Percentiles rank a stretch among this genome's conserved stretches.
phyloP scores from a whole-genome alignment of 345 rosid species.

The Ceriops tagal region DNA sequence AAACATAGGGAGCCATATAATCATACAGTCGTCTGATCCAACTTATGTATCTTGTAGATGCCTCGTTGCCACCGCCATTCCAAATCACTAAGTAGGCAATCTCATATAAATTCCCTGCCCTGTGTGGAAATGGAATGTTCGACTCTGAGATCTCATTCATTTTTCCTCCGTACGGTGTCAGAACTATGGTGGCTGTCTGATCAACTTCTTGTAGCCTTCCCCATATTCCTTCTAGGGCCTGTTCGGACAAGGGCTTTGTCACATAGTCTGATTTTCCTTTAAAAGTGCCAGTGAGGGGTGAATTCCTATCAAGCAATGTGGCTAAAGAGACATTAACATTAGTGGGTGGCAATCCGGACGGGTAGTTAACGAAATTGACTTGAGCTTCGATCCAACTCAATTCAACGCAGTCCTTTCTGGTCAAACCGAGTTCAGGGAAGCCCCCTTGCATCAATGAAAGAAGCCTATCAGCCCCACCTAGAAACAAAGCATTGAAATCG shows the following conservation, averaged over 20 bases:
- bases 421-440: slow-evolving; percentile 7
- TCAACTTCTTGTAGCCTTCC: slow-evolving; percentile 1
- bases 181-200: not conserved
- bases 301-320: not conserved
- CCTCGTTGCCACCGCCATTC: slow-evolving; percentile 3
- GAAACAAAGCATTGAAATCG: not conserved
- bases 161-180: slow-evolving; percentile 18
- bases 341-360: not conserved
- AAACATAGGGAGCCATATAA: slow-evolving; percentile 15
- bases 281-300: not conserved
- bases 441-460: not conserved
- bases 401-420: not conserved
- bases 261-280: slow-evolving; percentile 19
- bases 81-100: slow-evolving; percentile 1
- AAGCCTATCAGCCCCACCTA: not conserved
- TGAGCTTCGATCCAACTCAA: slow-evolving; percentile 7
- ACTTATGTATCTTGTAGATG: not conserved
- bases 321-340: too few species aligned
- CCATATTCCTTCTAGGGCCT: slow-evolving; percentile 4
- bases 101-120: slow-evolving; percentile 12
- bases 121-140: slow-evolving; percentile 13
- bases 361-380: not conserved
- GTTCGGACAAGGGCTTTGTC: not conserved
- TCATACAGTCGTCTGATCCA: slow-evolving; percentile 1
- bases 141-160: slow-evolving; percentile 1